Evolutionary conservation across 345 rosid genomes (phyloP).

Genomic region (Sisymbrium irio): DNA sequence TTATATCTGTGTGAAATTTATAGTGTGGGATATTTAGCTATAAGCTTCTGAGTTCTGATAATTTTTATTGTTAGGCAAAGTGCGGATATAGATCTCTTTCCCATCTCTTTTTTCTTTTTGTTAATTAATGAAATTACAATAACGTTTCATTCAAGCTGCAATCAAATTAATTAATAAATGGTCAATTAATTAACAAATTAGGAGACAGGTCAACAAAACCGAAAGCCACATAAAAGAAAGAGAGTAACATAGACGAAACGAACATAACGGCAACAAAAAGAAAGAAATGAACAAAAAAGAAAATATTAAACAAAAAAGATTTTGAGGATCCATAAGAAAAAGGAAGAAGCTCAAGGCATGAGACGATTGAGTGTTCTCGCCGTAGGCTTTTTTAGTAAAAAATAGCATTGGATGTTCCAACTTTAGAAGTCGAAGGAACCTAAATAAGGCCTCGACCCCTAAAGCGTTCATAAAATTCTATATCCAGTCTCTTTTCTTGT

Average conservation of each 20-base stretch:
- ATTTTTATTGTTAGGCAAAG: background rate
- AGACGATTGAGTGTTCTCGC: constrained; percentile 10
- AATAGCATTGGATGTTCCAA: constrained; percentile 29
- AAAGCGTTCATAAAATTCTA: constrained; percentile 32
- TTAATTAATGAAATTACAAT: background rate
- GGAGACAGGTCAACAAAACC: constrained; percentile 37
- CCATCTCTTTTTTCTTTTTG: background rate
- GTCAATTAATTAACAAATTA: constrained; percentile 35
- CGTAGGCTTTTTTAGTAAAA: constrained; percentile 27
- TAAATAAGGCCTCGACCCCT: constrained; percentile 36
- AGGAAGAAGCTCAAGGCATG: constrained; percentile 32
- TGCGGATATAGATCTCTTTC: background rate
- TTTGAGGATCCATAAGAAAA: constrained; percentile 42
- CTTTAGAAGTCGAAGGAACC: constrained; percentile 34
- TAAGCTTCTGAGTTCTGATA: background rate
- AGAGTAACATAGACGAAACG: constrained; percentile 42
- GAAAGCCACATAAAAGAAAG: constrained; percentile 32
- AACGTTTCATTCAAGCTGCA: constrained; percentile 30
- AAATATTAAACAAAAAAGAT: constrained; percentile 3
- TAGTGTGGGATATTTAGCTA: background rate
- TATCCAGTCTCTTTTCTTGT: constrained; percentile 10
- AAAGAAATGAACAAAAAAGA: background rate
- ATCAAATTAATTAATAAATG: constrained; percentile 23
- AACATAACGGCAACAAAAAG: constrained; percentile 40
- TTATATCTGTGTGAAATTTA: background rate